Conservation (phyloP, 768 basidiomycete species). For the Termitomyces sp. region DNA sequence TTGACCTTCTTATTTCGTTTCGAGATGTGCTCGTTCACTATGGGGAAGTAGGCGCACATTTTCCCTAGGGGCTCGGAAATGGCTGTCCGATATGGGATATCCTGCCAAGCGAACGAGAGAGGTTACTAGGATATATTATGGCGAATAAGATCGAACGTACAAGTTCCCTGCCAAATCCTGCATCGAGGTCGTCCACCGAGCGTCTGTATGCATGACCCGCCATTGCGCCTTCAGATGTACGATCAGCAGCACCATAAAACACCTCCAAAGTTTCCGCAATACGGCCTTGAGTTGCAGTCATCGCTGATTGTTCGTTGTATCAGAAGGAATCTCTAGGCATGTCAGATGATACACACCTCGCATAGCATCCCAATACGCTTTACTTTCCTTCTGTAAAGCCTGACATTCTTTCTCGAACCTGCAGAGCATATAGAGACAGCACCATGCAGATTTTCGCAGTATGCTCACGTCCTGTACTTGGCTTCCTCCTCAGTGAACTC, state of each 20-base stretch:
- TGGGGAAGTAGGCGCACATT: constrained; percentile 93
- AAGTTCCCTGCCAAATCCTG: constrained; percentile 78
- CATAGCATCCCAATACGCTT: constrained; percentile 93
- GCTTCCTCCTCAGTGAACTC: constrained; percentile 93
- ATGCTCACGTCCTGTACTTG: constrained; percentile 80
- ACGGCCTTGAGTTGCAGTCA: constrained; percentile 90
- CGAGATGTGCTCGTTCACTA: constrained; percentile 88
- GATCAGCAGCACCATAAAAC: constrained; percentile 88
- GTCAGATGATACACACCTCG: constrained; percentile 51
- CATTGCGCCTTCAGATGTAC: constrained; percentile 89
- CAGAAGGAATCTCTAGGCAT: neutral
- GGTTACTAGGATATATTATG: neutral
- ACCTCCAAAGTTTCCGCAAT: constrained; percentile 91
- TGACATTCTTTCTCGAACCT: constrained; percentile 98
- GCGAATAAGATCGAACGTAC: constrained; percentile 37
- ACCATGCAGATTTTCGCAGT: neutral
- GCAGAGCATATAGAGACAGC: constrained; percentile 6
- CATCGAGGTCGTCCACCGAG: constrained; percentile 91
- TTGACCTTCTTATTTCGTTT: constrained; percentile 96
- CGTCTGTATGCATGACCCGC: constrained; percentile 95
- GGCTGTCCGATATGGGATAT: constrained; percentile 90
- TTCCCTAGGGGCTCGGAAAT: constrained; percentile 95
- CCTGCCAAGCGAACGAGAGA: constrained; percentile 43
- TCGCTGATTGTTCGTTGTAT: constrained; percentile 48
- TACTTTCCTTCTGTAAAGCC: constrained; percentile 91